These are phyloP conservation scores for Leishmania tarentolae DNA, from an alignment of 208 protist genomes.

Conservation along the genomic window DNA sequence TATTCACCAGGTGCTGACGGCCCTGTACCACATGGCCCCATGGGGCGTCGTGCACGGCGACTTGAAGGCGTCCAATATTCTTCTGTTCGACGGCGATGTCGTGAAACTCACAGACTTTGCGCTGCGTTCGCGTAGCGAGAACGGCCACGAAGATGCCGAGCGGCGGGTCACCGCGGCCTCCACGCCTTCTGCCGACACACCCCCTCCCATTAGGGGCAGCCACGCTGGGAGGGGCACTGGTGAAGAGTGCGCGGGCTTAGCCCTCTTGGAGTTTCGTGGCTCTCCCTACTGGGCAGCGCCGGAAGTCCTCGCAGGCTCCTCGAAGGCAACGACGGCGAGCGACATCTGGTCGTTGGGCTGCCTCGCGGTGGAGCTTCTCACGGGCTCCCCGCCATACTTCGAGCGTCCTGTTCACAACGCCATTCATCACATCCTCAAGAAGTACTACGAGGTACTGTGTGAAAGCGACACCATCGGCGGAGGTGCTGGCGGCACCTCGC, in stretches of 20 bases:
- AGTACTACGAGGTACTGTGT: constrained; percentile 23
- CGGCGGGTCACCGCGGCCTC: not conserved
- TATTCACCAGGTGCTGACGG: constrained; percentile 24
- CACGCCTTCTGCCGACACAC: not conserved
- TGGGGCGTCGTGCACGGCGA: constrained; percentile 81
- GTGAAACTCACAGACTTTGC: constrained; percentile 93
- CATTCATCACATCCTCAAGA: constrained; percentile 57
- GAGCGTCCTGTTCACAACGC: constrained; percentile 63
- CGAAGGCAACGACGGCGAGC: constrained; percentile 37
- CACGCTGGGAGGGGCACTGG: not conserved
- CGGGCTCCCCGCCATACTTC: constrained; percentile 74
- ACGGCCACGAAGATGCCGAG: constrained; percentile 11
- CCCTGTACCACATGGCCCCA: constrained; percentile 25
- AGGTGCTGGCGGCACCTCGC: not conserved
- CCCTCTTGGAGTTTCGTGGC: constrained; percentile 46
- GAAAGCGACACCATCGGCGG: not conserved
- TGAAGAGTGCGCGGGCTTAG: constrained; percentile 6
- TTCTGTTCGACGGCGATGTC: constrained; percentile 56
- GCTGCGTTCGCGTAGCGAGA: constrained; percentile 35
- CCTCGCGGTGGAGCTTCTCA: constrained; percentile 74
- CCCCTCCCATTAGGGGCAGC: not conserved
- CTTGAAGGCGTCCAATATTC: constrained; percentile 88
- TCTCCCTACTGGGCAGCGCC: constrained; percentile 90
- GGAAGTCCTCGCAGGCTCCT: constrained; percentile 57
- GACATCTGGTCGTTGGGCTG: constrained; percentile 89